Conservation (phyloP, 2,329 filamentous ascomycete genomes). For the Colletotrichum cordylinicola region DNA sequence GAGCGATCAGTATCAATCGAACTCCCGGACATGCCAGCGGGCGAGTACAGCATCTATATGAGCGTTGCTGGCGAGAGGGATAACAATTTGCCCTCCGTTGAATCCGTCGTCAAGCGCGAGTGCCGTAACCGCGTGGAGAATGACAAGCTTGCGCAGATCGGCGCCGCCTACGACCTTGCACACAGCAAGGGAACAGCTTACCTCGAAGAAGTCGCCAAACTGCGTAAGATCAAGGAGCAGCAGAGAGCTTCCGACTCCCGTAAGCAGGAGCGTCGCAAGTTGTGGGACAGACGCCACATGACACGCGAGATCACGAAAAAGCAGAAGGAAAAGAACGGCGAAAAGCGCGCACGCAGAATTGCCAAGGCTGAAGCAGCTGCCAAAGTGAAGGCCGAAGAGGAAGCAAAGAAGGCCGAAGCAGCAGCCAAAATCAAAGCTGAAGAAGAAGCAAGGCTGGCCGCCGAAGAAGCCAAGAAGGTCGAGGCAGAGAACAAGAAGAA, state of each 20-base stretch:
- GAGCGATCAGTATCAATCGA: conserved; percentile 64
- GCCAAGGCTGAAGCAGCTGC: conserved; percentile 21
- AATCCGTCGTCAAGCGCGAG: conserved; percentile 62
- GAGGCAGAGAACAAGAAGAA: conserved; percentile 28
- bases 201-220: conserved; percentile 54
- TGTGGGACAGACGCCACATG: conserved; percentile 56
- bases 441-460: conserved; percentile 25
- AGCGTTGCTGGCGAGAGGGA: conserved; percentile 58
- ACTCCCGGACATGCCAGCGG: conserved; percentile 59
- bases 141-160: conserved; percentile 64
- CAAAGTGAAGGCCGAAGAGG: conserved; percentile 31
- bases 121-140: conserved; percentile 54
- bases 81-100: conserved; percentile 48
- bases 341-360: conserved; percentile 35
- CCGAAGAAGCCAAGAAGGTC: conserved; percentile 23
- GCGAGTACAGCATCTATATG: conserved; percentile 63
- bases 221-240: conserved; percentile 54
- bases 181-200: conserved; percentile 63
- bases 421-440: conserved; percentile 30
- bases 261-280: conserved; percentile 48
- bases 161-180: conserved; percentile 64
- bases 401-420: conserved; percentile 22
- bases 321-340: conserved; percentile 43
- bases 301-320: conserved; percentile 46
- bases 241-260: conserved; percentile 54